These are phyloP conservation scores for Cyberlindnera misumaiensis DNA, from an alignment of 805 yeast species.

Conservation along the genomic window DNA sequence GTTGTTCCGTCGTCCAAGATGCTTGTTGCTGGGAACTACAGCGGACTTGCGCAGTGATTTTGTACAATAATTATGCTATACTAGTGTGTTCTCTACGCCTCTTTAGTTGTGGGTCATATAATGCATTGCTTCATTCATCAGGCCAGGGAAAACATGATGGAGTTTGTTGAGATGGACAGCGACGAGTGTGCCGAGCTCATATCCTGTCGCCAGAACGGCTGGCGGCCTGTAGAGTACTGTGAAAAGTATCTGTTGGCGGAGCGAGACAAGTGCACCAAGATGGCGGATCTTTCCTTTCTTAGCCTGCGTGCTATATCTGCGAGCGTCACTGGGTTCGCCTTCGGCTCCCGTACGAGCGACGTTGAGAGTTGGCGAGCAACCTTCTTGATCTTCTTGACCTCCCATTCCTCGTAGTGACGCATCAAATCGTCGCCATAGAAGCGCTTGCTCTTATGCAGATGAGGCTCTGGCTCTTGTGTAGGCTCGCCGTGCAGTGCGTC, in stretches of 20 bases:
- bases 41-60: constrained; percentile 22
- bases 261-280: constrained; percentile 16
- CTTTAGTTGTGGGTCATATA: too few relatives aligned
- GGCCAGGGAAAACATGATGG: constrained; percentile 16
- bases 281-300: constrained; percentile 15
- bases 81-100: too few relatives aligned
- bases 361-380: constrained; percentile 21
- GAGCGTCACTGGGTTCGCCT: neutral
- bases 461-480: neutral
- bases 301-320: constrained; percentile 1
- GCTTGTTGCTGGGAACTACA: constrained; percentile 31
- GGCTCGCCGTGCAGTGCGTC: constrained; percentile 9
- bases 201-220: constrained; percentile 22
- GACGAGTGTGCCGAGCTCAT: constrained; percentile 23
- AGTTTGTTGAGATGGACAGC: constrained; percentile 19
- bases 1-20: constrained; percentile 27
- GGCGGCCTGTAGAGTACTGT: constrained; percentile 5
- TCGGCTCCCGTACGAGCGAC: constrained; percentile 16
- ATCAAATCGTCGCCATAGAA: constrained; percentile 24
- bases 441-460: constrained; percentile 10
- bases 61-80: too few relatives aligned
- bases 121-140: too few relatives aligned
- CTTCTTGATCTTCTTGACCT: constrained; percentile 19
- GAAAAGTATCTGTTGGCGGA: constrained; percentile 15
- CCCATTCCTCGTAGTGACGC: constrained; percentile 16